A percentile compares a stretch with the other conserved stretches of the same genome.
phyloP scores from a whole-genome alignment of 2,329 filamentous ascomycete species.

The Aspergillus tubingensis region DNA sequence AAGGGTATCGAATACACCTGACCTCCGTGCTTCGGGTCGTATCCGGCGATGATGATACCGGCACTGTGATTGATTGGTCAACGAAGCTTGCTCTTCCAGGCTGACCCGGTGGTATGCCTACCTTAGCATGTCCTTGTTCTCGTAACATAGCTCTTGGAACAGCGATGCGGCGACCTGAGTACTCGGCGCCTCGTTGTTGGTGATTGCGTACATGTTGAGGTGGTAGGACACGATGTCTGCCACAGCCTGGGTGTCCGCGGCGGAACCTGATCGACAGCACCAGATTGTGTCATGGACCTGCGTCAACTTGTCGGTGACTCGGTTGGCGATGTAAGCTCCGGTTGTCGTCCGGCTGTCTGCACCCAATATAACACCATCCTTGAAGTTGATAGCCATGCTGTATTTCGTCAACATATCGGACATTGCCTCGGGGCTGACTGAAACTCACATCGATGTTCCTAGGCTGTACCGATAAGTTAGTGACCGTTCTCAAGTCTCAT shows the following conservation, averaged over 20 bases:
- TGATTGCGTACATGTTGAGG: conserved; percentile 86
- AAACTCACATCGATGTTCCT: conserved; percentile 89
- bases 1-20: conserved; percentile 97
- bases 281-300: conserved; percentile 98
- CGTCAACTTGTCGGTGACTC: conserved; percentile 98
- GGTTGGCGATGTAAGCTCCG: conserved; percentile 96
- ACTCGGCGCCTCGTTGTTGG: conserved; percentile 84
- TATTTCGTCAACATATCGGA: conserved; percentile 27
- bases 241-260: conserved; percentile 95
- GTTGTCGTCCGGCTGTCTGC: conserved; percentile 97
- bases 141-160: conserved; percentile 97
- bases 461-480: conserved; percentile 61
- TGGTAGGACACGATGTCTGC: conserved; percentile 98
- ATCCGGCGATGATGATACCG: conserved; percentile 97
- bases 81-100: neutral
- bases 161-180: conserved; percentile 93
- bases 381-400: conserved; percentile 99
- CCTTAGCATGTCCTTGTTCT: conserved; percentile 93
- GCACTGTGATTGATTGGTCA: conserved; percentile 59
- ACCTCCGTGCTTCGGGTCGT: conserved; percentile 90
- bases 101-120: conserved; percentile 48
- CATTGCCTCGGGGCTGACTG: neutral
- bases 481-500: conserved; percentile 10
- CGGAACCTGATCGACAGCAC: conserved; percentile 98
- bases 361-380: conserved; percentile 93